Percentiles rank a stretch among this genome's conserved stretches.
Evolutionary conservation across 192 early-diverging fungal species (phyloP).

Genomic region (Anaeromyces robustus): DNA sequence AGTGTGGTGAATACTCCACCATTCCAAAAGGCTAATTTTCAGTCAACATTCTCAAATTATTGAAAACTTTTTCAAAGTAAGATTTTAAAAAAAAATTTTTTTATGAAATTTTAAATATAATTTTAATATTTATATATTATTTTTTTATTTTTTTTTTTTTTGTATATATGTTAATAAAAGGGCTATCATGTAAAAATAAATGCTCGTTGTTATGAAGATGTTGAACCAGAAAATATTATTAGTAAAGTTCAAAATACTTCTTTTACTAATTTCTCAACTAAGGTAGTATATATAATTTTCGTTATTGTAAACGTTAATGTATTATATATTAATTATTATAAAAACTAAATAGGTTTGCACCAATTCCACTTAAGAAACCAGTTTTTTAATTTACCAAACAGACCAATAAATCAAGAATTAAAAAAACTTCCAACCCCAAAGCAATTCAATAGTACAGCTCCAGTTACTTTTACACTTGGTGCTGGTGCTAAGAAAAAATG

Average conservation of each 20-base stretch:
- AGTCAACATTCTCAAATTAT: not conserved
- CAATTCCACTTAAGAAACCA: not conserved
- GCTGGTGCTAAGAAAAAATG: no score
- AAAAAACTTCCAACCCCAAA: not conserved
- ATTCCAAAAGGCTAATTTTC: not conserved
- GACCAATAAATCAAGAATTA: not conserved
- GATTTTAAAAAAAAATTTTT: no score
- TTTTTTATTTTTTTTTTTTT: no score
- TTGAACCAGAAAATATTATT: not conserved
- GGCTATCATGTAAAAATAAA: not conserved
- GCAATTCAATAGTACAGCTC: not conserved
- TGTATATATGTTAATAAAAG: no score
- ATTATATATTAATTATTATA: no score
- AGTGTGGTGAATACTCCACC: not conserved
- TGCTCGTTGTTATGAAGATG: not conserved
- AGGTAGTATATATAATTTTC: not conserved
- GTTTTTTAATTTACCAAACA: not conserved
- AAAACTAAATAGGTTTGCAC: not conserved
- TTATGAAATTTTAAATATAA: no score
- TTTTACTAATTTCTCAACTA: not conserved
- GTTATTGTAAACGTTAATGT: no score
- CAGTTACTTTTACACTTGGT: not conserved
- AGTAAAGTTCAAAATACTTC: not conserved
- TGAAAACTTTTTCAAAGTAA: not conserved
- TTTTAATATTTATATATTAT: no score